Evolutionary conservation across 192 early-diverging fungal genomes (phyloP).

Genomic region (Phycomyces blakesleeanus): DNA sequence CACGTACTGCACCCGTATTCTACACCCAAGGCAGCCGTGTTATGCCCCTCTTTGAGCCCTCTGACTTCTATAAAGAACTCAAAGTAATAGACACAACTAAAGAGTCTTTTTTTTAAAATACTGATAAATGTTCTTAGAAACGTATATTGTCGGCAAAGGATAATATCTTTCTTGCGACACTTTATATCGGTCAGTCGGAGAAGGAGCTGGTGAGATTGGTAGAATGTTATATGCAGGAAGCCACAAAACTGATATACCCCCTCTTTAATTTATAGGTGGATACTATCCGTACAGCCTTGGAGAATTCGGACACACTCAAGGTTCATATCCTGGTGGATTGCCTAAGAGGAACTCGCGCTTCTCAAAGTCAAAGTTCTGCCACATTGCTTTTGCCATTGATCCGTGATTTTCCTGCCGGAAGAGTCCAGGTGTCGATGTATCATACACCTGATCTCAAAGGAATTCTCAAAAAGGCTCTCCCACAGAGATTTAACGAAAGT

Average conservation of each 20-base stretch:
- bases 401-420: constrained; percentile 57
- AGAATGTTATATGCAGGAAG: background rate
- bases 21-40: constrained; percentile 34
- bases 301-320: constrained; percentile 45
- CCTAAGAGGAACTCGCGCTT: constrained; percentile 74
- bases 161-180: constrained; percentile 78
- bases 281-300: constrained; percentile 56
- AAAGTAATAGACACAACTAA: constrained; percentile 32
- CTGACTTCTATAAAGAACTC: constrained; percentile 46
- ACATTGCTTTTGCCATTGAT: constrained; percentile 61
- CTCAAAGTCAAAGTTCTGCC: constrained; percentile 58
- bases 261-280: constrained; percentile 44
- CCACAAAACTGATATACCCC: too few species aligned
- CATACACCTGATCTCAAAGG: constrained; percentile 82
- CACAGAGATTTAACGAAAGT: constrained; percentile 86
- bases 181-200: constrained; percentile 87
- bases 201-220: constrained; percentile 59
- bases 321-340: constrained; percentile 85
- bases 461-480: constrained; percentile 64
- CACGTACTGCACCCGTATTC: constrained; percentile 28
- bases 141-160: constrained; percentile 67
- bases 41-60: constrained; percentile 37
- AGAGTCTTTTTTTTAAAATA: background rate
- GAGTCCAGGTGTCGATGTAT: constrained; percentile 71
- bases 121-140: constrained; percentile 27